Evolutionary conservation across 495 filamentous ascomycete species (phyloP).

Genomic region (Pyrenopolyporus hunteri): DNA sequence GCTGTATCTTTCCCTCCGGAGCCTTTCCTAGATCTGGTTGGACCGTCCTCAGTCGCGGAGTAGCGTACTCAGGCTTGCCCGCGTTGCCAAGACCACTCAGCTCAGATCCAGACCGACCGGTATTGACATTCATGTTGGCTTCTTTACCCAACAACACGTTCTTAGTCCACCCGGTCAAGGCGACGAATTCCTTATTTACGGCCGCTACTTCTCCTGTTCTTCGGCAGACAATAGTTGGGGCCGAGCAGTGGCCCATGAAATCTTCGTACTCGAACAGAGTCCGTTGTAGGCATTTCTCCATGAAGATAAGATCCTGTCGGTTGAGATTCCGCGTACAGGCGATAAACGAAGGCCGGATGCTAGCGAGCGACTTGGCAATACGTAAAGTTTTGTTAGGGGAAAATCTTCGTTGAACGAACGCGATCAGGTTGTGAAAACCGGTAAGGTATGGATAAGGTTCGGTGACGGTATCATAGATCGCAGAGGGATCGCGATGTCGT

Average conservation of each 20-base stretch:
- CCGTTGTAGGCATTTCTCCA: constrained; percentile 96
- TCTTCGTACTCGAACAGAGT: constrained; percentile 91
- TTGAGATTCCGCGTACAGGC: constrained; percentile 83
- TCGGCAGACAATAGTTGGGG: constrained; percentile 88
- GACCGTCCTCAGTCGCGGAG: constrained; percentile 52
- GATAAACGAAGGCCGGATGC: constrained; percentile 91
- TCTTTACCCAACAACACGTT: constrained; percentile 88
- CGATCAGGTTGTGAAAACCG: constrained; percentile 87
- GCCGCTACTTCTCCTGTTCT: constrained; percentile 91
- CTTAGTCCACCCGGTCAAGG: constrained; percentile 92
- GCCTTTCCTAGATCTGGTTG: constrained; percentile 43
- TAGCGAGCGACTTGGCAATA: constrained; percentile 85
- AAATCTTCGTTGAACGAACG: constrained; percentile 81
- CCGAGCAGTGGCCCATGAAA: constrained; percentile 83
- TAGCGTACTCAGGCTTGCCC: constrained; percentile 50
- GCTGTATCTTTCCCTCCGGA: constrained; percentile 53
- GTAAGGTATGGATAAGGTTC: constrained; percentile 88
- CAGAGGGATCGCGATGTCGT: constrained; percentile 69
- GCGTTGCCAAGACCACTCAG: constrained; percentile 40
- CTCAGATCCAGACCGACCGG: constrained; percentile 48
- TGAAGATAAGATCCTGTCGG: constrained; percentile 87
- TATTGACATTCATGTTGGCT: constrained; percentile 88
- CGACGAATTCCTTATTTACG: constrained; percentile 91
- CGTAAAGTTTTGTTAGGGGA: constrained; percentile 68
- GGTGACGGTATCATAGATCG: constrained; percentile 86